Evolutionary conservation across 768 basidiomycete genomes (phyloP), one percentile per base, ranked within the genome.

Genomic region (Panaeolus papilionaceus): DNA sequence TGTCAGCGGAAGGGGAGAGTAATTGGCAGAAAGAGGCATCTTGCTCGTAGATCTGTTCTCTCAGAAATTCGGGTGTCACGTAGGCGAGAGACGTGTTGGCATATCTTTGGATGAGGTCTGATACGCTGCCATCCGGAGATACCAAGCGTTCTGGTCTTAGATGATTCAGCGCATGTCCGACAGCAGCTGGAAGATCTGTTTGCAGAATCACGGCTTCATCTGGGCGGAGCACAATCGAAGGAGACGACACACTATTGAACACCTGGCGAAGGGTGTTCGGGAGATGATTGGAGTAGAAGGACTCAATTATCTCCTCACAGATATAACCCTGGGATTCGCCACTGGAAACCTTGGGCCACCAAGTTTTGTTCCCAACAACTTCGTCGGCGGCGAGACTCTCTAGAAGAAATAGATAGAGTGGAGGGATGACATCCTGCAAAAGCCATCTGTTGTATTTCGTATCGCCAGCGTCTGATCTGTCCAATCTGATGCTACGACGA

Each of bases 381-480:
- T 66, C 66, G 6, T 58, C 10, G 6, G 44, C 26, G 7, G 26
- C 49, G 14, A 74, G 65, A n/a, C 69, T 70, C 37, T 81, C 80
- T 38, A 85, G 71, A 20, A 85, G 73, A 33, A 71, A 79, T 12
- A 81, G 65, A 64, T 85, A 85, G 0, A 84, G 63, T 0, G 72
- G 74, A 0, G 84, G 82, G 7, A 82, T 71, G 26, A 79, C 63
- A 0, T 73, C 67, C 1, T 76, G 67, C 0, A 85, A 75, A 12
- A 86, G 73, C 83, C 84, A 85, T 14, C 68, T 72, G 66, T 86
- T 85, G 67, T 83, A 84, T 16, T 67, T 67, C 4, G 82, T 77
- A 62, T 82, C 82, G 2, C 70, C 61, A 37, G 72, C 75, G 37
- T 69, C 71, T 38, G 75, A 76, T 4, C 75, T 77, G 69, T 85